phyloP scores from a whole-genome alignment of 805 yeast species.

The Candida lessepsii region DNA sequence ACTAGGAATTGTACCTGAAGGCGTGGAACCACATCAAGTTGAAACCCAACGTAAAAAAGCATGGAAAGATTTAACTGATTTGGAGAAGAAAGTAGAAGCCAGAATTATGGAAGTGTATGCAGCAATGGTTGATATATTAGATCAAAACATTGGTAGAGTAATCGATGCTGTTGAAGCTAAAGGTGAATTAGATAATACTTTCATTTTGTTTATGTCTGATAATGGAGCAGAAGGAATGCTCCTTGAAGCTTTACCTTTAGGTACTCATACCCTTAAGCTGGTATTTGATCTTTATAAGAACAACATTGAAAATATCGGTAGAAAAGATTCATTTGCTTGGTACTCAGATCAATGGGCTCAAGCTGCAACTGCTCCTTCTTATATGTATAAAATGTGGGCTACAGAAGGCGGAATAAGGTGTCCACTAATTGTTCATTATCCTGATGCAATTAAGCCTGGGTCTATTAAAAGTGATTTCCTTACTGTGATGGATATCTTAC shows the following conservation, averaged over 20 bases:
- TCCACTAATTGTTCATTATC: conserved; percentile 50
- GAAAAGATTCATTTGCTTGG: conserved; percentile 46
- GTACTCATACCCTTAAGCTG: conserved; percentile 1
- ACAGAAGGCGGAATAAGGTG: conserved; percentile 61
- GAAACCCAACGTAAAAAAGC: conserved; percentile 40
- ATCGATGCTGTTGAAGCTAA: conserved; percentile 38
- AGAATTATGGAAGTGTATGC: conserved; percentile 57
- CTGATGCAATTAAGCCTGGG: conserved; percentile 32
- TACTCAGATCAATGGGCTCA: conserved; percentile 62
- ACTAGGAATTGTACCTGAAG: conserved; percentile 47
- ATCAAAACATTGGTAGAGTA: conserved; percentile 50
- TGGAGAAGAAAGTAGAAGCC: conserved; percentile 37
- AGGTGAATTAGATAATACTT: conserved; percentile 52
- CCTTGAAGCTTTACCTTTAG: conserved; percentile 51
- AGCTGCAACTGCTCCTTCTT: conserved; percentile 57
- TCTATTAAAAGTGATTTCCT: conserved; percentile 38
- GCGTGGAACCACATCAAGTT: conserved; percentile 44
- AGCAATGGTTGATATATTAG: conserved; percentile 62
- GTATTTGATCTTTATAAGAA: conserved; percentile 32
- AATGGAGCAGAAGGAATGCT: conserved; percentile 66
- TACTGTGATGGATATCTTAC: conserved; percentile 61
- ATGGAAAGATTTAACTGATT: conserved; percentile 43
- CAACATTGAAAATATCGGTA: conserved; percentile 47
- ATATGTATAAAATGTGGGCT: conserved; percentile 56
- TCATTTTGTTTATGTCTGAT: conserved; percentile 59